Evolutionary conservation across 345 rosid genomes (phyloP).

Genomic region (Gynandropsis gynandra): DNA sequence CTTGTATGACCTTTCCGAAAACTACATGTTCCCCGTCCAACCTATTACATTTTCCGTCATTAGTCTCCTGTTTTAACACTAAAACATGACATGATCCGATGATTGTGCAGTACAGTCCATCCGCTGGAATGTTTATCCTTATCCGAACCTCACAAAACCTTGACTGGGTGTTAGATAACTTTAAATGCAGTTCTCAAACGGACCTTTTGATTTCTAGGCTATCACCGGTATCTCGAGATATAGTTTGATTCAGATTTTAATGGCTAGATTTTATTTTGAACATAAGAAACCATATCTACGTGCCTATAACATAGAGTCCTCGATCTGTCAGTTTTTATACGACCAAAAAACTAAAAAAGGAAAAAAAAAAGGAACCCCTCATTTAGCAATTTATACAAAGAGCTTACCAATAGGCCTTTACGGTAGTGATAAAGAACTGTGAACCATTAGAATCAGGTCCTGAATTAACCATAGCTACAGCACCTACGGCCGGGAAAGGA

Average conservation of each 20-base stretch:
- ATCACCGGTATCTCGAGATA: background rate
- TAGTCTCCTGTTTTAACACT: background rate
- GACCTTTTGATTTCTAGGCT: background rate
- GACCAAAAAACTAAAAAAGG: background rate
- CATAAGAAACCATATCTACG: background rate
- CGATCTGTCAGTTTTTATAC: constrained; percentile 3
- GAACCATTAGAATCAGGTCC: constrained; percentile 95
- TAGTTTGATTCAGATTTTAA: background rate
- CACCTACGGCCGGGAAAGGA: constrained; percentile 35
- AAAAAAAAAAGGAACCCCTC: background rate
- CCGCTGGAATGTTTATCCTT: background rate
- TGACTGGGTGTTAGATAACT: too few species aligned
- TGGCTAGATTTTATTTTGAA: background rate
- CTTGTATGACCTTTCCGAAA: constrained; percentile 87
- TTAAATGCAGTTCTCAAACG: too few species aligned
- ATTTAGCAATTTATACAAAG: background rate
- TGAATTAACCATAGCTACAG: constrained; percentile 86
- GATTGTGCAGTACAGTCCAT: background rate
- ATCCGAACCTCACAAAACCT: background rate
- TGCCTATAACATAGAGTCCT: background rate
- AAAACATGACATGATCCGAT: background rate
- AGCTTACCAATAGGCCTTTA: constrained; percentile 90
- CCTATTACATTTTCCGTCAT: too few species aligned
- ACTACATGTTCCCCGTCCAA: constrained; percentile 97
- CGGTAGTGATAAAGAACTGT: constrained; percentile 87